Evolutionary conservation across 345 rosid genomes (phyloP), one percentile per base, ranked within the genome.

Genomic region (Camelina laxa): DNA sequence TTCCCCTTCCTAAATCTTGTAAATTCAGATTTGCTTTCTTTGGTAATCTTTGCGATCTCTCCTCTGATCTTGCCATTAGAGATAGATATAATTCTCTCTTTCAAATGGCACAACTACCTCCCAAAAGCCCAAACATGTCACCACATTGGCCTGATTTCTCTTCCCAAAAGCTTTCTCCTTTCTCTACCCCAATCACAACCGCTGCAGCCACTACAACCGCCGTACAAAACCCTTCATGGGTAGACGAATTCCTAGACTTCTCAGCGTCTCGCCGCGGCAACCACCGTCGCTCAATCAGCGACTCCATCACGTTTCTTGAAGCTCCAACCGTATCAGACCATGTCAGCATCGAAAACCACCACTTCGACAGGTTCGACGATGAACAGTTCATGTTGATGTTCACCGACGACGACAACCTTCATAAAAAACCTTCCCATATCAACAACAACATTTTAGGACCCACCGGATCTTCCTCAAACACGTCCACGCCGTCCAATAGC

Each of bases 101-200:
- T 19, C 61, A 57, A 89, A 89, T 91, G 98, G 96, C 97, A 65
- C 97, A 93, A 70, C 80, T 93, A 74, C 98, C 98, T 56, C 98
- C 98, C 3, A 93, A 93, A 80, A 86, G 91, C 84, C 98, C 96
- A 3, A 89, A 78, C 82, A 79, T 87, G 86, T 42, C 91, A 5
- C 78, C 75, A 73, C 81, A 79, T 78, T 93, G 98, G 98, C 88
- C 92, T 4, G 96, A 88, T 38, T 84, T 88, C 59, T 39, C 82
- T n/a, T 60, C 74, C 48, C 88, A 86, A 53, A 85, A 75, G 33
- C 31, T 82, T 27, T 75, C 84, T 9, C 38, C 79, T 5, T 64
- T 78, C 73, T 53, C 75, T 45, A 51, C 75, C 48, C 56, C 56
- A 50, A 10, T 14, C 27, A 9, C 61, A 51, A 35, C 55, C 21